A percentile compares a stretch with the other conserved stretches of the same genome.
These are phyloP conservation scores for Marsdenia floribunda DNA, from an alignment of 257 asterid species.

Conservation along the genomic window DNA sequence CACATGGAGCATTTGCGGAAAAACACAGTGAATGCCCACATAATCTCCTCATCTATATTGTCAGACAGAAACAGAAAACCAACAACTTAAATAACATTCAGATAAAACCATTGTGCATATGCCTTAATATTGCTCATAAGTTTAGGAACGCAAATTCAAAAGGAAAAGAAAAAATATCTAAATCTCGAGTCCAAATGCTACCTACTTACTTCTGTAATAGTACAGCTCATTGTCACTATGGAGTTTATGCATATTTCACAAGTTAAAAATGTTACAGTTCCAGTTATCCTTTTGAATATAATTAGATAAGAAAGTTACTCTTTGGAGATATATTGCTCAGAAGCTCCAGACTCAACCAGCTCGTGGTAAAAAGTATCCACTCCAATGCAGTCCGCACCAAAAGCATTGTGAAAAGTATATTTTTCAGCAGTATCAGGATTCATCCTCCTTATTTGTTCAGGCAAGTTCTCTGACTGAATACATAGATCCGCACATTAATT, in stretches of 20 bases:
- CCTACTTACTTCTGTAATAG: background rate
- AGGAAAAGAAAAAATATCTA: background rate
- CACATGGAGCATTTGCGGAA: background rate
- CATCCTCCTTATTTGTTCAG: conserved; percentile 57
- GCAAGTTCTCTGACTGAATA: conserved; percentile 57
- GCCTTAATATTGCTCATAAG: background rate
- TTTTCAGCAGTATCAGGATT: conserved; percentile 60
- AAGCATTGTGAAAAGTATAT: conserved; percentile 44
- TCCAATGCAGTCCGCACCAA: conserved; percentile 44
- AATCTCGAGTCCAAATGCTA: background rate
- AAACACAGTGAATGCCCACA: background rate
- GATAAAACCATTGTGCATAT: background rate
- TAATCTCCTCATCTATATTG: background rate
- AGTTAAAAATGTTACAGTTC: background rate
- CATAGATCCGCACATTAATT: conserved; percentile 19
- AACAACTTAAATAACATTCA: background rate
- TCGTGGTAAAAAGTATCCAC: conserved; percentile 49
- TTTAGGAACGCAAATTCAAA: background rate
- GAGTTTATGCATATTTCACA: background rate
- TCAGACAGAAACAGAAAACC: conserved; percentile 3
- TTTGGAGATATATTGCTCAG: conserved; percentile 57
- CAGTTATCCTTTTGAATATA: conserved; percentile 2
- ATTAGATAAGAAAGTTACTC: conserved; percentile 42
- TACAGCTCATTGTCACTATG: background rate
- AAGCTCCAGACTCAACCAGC: conserved; percentile 74